phyloP scores from a whole-genome alignment of 1,139 yeast genomes.

The Yamadazyma siamensis region DNA sequence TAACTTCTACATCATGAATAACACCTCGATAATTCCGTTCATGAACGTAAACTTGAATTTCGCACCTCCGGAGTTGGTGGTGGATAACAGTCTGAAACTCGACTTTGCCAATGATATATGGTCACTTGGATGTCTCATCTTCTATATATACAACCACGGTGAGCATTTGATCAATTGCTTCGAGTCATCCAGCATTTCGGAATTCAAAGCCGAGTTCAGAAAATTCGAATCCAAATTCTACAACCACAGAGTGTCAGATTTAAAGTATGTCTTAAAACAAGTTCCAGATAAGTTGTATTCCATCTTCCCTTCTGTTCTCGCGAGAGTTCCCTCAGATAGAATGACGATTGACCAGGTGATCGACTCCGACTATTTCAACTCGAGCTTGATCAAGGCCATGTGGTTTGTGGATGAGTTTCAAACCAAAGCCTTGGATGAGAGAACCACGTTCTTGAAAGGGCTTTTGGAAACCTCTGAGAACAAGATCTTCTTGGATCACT shows the following conservation, averaged over 20 bases:
- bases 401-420: constrained; percentile 82
- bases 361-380: constrained; percentile 63
- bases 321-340: constrained; percentile 44
- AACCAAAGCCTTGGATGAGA: constrained; percentile 68
- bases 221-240: constrained; percentile 40
- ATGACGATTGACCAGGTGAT: constrained; percentile 50
- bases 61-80: constrained; percentile 38
- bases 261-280: constrained; percentile 44
- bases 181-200: constrained; percentile 44
- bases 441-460: constrained; percentile 65
- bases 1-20: constrained; percentile 58
- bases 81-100: constrained; percentile 34
- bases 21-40: constrained; percentile 77
- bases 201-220: constrained; percentile 46
- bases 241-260: constrained; percentile 44
- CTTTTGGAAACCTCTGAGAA: constrained; percentile 31
- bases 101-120: constrained; percentile 77
- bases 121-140: constrained; percentile 76
- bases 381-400: constrained; percentile 78
- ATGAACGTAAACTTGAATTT: constrained; percentile 70
- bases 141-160: constrained; percentile 55
- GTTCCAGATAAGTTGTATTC: constrained; percentile 34
- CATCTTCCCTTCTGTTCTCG: constrained; percentile 32
- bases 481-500: constrained; percentile 51
- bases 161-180: constrained; percentile 47